Evolutionary conservation across 148 eudicot genomes (phyloP).

Genomic region (Chenopodium formosanum): DNA sequence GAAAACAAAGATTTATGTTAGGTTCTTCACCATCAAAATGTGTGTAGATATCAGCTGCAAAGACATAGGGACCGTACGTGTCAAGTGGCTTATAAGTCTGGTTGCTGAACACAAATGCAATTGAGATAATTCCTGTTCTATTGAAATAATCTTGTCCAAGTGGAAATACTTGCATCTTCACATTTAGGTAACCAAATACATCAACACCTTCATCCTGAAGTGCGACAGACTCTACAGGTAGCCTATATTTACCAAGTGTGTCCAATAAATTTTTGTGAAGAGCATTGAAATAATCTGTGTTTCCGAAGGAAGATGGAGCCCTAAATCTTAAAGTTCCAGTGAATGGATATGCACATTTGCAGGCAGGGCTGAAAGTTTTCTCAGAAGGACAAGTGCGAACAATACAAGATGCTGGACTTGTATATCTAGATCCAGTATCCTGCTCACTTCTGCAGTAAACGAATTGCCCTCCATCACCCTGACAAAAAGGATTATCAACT

Average conservation of each 20-base stretch:
- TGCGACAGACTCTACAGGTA: conserved; percentile 72
- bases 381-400: conserved; percentile 37
- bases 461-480: background rate
- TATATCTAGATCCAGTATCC: conserved; percentile 32
- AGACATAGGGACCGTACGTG: conserved; percentile 60
- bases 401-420: conserved; percentile 49
- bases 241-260: conserved; percentile 19
- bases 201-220: conserved; percentile 44
- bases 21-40: conserved; percentile 37
- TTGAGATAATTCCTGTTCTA: conserved; percentile 44
- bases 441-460: conserved; percentile 37
- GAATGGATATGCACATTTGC: conserved; percentile 74
- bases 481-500: conserved; percentile 53
- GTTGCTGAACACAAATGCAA: conserved; percentile 56
- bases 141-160: conserved; percentile 48
- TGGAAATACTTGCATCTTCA: conserved; percentile 60
- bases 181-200: conserved; percentile 34
- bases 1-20: background rate
- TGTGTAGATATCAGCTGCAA: conserved; percentile 40
- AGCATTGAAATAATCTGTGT: conserved; percentile 25
- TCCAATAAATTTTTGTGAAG: conserved; percentile 37
- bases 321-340: conserved; percentile 54
- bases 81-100: conserved; percentile 59
- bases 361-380: conserved; percentile 61
- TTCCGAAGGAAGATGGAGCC: conserved; percentile 49